A percentile compares a stretch with the other conserved stretches of the same genome.
Evolutionary conservation across 2,329 filamentous ascomycete species (phyloP).

Genomic region (Ascochyta clinopodiicola): DNA sequence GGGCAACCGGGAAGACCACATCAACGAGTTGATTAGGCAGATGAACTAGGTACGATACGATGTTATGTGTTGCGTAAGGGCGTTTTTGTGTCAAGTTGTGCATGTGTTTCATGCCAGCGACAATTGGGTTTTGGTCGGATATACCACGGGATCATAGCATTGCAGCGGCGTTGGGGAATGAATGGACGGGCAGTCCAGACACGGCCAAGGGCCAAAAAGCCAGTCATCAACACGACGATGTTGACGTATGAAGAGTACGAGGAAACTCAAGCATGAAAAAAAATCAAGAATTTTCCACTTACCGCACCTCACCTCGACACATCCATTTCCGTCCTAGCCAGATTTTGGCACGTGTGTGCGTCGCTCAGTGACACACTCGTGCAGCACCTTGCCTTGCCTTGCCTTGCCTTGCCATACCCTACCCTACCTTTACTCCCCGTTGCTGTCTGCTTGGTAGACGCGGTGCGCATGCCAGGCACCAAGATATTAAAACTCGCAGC

Average conservation of each 20-base stretch:
- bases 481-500: not conserved
- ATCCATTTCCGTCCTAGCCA: not conserved
- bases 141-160: conserved; percentile 19
- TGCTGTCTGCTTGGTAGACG: too few relatives aligned
- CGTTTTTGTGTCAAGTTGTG: conserved; percentile 14
- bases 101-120: conserved; percentile 17
- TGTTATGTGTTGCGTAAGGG: not conserved
- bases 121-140: conserved; percentile 12
- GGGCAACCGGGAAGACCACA: conserved; percentile 98
- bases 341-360: conserved; percentile 3
- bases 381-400: not conserved
- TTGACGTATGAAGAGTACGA: conserved; percentile 12
- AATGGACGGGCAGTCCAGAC: not conserved
- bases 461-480: conserved; percentile 9
- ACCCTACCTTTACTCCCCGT: too few relatives aligned
- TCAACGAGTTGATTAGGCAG: conserved; percentile 94
- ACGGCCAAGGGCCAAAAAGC: conserved; percentile 10
- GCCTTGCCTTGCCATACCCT: too few relatives aligned
- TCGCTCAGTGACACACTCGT: conserved; percentile 5
- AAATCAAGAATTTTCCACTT: conserved; percentile 8
- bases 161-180: conserved; percentile 21
- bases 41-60: conserved; percentile 78
- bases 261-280: not conserved
- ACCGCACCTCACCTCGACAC: conserved; percentile 14
- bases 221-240: conserved; percentile 5